Conservation (phyloP, 169 alveolate genomes). For the Cytauxzoon felis region DNA sequence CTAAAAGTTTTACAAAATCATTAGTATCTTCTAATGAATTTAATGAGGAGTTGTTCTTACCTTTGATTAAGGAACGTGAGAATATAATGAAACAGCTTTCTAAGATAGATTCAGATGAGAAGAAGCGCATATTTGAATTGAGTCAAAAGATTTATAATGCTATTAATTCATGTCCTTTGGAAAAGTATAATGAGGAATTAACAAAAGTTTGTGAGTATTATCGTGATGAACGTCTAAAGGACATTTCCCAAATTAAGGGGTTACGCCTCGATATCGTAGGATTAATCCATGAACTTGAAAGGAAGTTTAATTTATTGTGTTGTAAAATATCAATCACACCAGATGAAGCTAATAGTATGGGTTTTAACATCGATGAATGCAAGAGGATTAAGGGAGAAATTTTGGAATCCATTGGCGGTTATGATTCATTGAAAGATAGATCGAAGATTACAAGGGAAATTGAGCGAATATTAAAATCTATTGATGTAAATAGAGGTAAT, state of each 20-base stretch:
- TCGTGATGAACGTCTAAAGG: conserved; percentile 60
- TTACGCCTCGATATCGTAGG: conserved; percentile 44
- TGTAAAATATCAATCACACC: conserved; percentile 19
- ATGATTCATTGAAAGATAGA: conserved; percentile 40
- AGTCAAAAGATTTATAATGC: conserved; percentile 6
- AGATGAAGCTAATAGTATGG: conserved; percentile 22
- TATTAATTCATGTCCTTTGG: neutral
- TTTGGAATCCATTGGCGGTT: conserved; percentile 24
- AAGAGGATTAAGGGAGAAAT: conserved; percentile 50
- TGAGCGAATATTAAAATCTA: conserved; percentile 24
- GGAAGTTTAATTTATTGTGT: conserved; percentile 50
- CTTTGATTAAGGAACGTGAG: conserved; percentile 39
- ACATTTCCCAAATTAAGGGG: conserved; percentile 22
- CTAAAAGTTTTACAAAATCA: conserved; percentile 17
- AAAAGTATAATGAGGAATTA: conserved; percentile 11
- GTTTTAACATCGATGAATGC: conserved; percentile 37
- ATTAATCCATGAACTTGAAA: conserved; percentile 53
- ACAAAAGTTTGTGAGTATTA: conserved; percentile 25
- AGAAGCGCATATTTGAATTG: conserved; percentile 1
- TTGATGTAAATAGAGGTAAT: no score
- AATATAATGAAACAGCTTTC: conserved; percentile 32
- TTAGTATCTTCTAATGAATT: neutral
- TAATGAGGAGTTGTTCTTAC: conserved; percentile 31
- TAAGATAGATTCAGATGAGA: conserved; percentile 29
- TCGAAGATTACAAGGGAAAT: conserved; percentile 47